Conservation (phyloP, 164 flowering plant genomes). For the grape (Vitis vinifera) region DNA sequence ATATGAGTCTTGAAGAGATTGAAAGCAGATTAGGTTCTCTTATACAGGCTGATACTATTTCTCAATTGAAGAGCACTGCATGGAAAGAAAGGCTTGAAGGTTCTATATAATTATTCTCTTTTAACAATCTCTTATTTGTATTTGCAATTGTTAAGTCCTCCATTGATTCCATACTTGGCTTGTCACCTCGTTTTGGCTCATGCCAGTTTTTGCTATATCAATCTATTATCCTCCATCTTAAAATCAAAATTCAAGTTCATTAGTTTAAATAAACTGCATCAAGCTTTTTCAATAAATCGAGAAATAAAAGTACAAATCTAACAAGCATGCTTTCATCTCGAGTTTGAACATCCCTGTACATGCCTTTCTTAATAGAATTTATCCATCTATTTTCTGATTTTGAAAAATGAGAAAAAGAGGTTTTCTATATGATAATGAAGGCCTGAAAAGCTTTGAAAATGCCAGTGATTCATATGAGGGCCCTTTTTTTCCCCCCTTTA, state of each 20-base stretch:
- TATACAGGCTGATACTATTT: conserved; percentile 64
- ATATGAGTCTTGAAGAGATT: conserved; percentile 96
- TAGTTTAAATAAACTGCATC: background rate
- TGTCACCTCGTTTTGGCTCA: background rate
- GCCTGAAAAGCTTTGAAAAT: background rate
- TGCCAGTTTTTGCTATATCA: background rate
- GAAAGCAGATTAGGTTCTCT: conserved; percentile 83
- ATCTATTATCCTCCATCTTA: background rate
- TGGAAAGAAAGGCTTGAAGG: conserved; percentile 99
- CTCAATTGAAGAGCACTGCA: conserved; percentile 84
- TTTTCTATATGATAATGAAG: background rate
- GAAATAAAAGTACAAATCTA: too few species aligned
- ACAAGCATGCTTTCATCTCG: too few species aligned
- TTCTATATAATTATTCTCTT: conserved; percentile 21
- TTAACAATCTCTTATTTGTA: background rate
- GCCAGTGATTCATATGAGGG: background rate
- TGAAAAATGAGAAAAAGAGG: background rate
- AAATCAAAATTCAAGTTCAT: background rate
- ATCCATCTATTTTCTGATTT: background rate
- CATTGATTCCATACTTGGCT: background rate
- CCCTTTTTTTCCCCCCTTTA: background rate
- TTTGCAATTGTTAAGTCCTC: too few species aligned
- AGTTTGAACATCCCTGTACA: too few species aligned
- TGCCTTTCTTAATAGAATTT: background rate
- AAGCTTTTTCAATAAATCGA: background rate